Conservation (phyloP, 306 rosid genomes). For the Neltuma alba region DNA sequence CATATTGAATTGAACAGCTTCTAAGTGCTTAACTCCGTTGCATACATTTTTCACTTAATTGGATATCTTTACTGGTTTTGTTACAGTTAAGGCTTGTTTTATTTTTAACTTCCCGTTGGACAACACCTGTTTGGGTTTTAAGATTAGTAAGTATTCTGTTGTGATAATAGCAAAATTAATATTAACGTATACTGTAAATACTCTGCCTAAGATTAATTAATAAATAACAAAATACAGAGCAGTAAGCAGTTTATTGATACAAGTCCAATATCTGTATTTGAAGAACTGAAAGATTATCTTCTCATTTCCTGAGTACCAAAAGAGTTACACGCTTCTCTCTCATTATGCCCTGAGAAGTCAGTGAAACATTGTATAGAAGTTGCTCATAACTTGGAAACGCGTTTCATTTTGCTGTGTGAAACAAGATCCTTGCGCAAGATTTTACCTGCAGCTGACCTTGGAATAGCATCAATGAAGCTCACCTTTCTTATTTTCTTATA, state of each 20-base stretch:
- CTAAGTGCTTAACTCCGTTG: neutral
- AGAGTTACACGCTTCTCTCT: neutral
- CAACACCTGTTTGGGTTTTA: neutral
- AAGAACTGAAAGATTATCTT: neutral
- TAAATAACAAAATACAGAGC: neutral
- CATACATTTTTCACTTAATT: neutral
- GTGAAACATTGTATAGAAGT: conserved; percentile 2
- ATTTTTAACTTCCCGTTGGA: neutral
- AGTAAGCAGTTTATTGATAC: neutral
- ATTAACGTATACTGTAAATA: neutral
- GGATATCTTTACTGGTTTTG: neutral
- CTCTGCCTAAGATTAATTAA: neutral
- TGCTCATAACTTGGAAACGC: conserved; percentile 61
- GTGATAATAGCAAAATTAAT: neutral
- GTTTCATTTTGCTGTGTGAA: conserved; percentile 52
- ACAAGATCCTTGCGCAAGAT: conserved; percentile 89
- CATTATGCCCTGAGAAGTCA: neutral
- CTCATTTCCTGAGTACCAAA: neutral
- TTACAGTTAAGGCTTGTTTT: neutral
- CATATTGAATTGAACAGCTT: neutral
- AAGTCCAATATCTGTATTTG: neutral
- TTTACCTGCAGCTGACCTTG: conserved; percentile 89
- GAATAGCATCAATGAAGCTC: conserved; percentile 62
- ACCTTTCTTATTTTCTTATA: conserved; percentile 85
- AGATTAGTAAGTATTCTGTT: neutral